Percentiles rank a stretch among this genome's conserved stretches.
Conservation (phyloP, 148 eudicot species). For the Fagopyrum tataricum region DNA sequence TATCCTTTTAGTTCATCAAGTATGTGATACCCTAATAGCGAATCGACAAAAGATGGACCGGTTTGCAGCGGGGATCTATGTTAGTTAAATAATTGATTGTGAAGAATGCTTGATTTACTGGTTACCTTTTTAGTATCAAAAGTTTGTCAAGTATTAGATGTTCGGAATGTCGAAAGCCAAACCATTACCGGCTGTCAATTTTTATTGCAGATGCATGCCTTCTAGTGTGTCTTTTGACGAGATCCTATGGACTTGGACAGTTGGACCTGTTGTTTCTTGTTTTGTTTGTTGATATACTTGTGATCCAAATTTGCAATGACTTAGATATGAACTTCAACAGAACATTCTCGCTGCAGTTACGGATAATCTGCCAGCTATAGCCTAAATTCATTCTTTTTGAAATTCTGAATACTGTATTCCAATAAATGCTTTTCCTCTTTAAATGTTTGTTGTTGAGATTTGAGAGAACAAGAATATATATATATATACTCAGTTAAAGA, state of each 20-base stretch:
- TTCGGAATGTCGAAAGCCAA: background rate
- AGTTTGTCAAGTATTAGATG: background rate
- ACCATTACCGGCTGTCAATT: background rate
- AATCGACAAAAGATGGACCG: background rate
- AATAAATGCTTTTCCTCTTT: background rate
- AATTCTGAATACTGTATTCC: background rate
- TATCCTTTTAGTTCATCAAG: background rate
- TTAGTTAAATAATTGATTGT: background rate
- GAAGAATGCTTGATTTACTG: background rate
- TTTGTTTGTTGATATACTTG: background rate
- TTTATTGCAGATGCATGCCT: background rate
- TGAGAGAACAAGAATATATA: background rate
- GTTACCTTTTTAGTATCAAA: background rate
- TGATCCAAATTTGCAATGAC: background rate
- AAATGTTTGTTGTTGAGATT: background rate
- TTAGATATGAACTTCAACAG: background rate
- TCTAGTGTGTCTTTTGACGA: too few relatives aligned
- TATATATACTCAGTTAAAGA: background rate
- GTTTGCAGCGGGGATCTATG: background rate
- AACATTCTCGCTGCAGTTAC: background rate
- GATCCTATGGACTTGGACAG: too few relatives aligned
- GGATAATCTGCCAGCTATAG: background rate
- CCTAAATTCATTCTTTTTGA: background rate
- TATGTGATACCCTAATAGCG: background rate
- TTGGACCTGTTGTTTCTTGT: too few relatives aligned